These are phyloP conservation scores for Xylaria sp. DNA, from an alignment of 2,329 filamentous ascomycete species.

Conservation along the genomic window DNA sequence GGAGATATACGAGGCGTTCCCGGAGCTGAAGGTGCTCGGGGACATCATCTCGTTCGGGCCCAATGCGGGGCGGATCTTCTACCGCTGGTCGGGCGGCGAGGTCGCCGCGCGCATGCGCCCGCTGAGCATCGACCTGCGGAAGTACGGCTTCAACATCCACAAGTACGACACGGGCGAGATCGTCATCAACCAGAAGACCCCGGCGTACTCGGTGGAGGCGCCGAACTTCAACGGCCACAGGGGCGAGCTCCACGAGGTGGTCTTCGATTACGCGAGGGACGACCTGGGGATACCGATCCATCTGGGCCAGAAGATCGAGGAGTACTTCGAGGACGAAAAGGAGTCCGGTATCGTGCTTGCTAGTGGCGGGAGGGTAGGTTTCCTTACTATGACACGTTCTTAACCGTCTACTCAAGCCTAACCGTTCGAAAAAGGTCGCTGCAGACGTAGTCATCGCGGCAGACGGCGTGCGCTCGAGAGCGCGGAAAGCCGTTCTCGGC, in stretches of 20 bases:
- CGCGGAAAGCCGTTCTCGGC: conserved; percentile 52
- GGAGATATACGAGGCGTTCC: conserved; percentile 60
- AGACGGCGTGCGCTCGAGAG: conserved; percentile 58
- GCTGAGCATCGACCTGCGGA: conserved; percentile 54
- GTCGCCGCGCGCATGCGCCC: conserved; percentile 50
- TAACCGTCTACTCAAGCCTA: conserved; percentile 1
- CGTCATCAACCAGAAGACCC: conserved; percentile 57
- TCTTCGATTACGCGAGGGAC: conserved; percentile 60
- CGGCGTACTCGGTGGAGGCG: conserved; percentile 47
- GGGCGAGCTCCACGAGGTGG: conserved; percentile 61
- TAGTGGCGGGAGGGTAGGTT: conserved; percentile 46
- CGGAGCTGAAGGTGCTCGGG: conserved; percentile 59
- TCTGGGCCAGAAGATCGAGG: conserved; percentile 51
- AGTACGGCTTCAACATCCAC: conserved; percentile 63
- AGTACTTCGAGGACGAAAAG: conserved; percentile 58
- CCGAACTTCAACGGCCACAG: conserved; percentile 64
- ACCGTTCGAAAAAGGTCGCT: conserved; percentile 36
- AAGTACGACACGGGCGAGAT: conserved; percentile 64
- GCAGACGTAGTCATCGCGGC: conserved; percentile 57
- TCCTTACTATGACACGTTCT: neutral
- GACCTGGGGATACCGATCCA: conserved; percentile 59
- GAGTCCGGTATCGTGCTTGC: conserved; percentile 55
- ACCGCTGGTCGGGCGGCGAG: conserved; percentile 57
- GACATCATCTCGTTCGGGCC: conserved; percentile 66
- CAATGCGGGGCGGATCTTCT: conserved; percentile 63